phyloP scores from a whole-genome alignment of 2,329 filamentous ascomycete genomes.

The Cercospora canescens region DNA sequence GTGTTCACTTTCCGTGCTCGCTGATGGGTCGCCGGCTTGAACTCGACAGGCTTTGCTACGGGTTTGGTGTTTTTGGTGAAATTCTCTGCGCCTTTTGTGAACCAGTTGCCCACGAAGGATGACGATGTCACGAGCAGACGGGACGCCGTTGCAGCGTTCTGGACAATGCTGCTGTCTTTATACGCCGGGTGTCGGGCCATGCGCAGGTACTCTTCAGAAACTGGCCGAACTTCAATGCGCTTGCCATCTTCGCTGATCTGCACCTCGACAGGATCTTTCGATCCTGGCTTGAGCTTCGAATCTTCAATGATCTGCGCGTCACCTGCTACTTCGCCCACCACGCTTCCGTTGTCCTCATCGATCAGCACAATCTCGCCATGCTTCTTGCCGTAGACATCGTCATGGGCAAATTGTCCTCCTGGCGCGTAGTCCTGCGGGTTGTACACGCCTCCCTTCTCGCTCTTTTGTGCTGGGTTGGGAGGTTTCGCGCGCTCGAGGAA shows the following conservation, averaged over 20 bases:
- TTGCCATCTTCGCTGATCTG: conserved; percentile 69
- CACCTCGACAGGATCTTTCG: conserved; percentile 86
- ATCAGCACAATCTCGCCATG: conserved; percentile 83
- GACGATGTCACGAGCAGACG: conserved; percentile 89
- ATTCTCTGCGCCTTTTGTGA: conserved; percentile 74
- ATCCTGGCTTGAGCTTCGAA: conserved; percentile 74
- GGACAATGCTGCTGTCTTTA: conserved; percentile 80
- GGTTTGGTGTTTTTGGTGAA: conserved; percentile 83
- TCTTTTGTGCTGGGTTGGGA: conserved; percentile 40
- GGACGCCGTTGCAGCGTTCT: conserved; percentile 83
- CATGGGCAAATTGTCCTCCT: conserved; percentile 64
- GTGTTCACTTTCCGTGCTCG: conserved; percentile 86
- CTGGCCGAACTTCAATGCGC: conserved; percentile 67
- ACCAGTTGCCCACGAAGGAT: conserved; percentile 71
- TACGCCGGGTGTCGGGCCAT: conserved; percentile 88
- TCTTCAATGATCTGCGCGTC: conserved; percentile 80
- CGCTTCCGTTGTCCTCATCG: conserved; percentile 93
- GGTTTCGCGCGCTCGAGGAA: conserved; percentile 83
- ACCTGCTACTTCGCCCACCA: conserved; percentile 87
- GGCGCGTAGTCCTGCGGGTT: conserved; percentile 79
- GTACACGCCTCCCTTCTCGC: conserved; percentile 54
- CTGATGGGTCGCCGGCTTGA: conserved; percentile 79
- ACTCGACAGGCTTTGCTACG: conserved; percentile 77
- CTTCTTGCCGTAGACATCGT: conserved; percentile 39
- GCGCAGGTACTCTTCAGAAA: conserved; percentile 69